Percentiles rank a stretch among this genome's conserved stretches.
phyloP scores from a whole-genome alignment of 1,139 yeast species.

The Entelexis sorbosivorans region DNA sequence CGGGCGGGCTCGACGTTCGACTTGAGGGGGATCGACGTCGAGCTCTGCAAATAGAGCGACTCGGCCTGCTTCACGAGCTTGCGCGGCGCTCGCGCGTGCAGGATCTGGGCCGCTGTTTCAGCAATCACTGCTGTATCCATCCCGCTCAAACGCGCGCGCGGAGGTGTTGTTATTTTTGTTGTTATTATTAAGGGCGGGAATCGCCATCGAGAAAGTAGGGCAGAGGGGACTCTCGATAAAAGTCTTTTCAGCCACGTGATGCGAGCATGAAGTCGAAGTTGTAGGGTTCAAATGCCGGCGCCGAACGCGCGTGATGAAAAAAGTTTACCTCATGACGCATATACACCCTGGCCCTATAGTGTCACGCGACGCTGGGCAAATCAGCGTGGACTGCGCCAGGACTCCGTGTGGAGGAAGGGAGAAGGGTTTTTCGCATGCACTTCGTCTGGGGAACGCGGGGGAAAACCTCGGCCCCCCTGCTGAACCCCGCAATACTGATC shows the following conservation, averaged over 20 bases:
- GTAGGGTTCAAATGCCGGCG: too few species aligned
- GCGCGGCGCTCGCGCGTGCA: constrained; percentile 15
- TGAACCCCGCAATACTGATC: not conserved
- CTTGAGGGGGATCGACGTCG: constrained; percentile 22
- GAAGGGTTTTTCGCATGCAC: not conserved
- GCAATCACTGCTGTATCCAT: constrained; percentile 16
- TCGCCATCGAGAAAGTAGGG: too few species aligned
- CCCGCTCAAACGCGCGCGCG: too few species aligned
- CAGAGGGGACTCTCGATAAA: too few species aligned
- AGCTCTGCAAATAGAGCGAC: constrained; percentile 16
- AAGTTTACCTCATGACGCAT: too few species aligned
- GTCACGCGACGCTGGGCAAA: too few species aligned
- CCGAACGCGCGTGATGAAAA: too few species aligned
- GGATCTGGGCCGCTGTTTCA: constrained; percentile 5
- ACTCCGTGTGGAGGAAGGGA: not conserved
- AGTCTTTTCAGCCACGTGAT: too few species aligned
- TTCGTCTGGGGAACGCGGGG: not conserved
- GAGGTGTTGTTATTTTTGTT: not conserved
- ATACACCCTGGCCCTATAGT: too few species aligned
- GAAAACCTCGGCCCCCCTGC: not conserved
- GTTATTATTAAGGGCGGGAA: not conserved
- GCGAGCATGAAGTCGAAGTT: too few species aligned
- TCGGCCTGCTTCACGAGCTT: constrained; percentile 11
- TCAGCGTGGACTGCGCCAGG: not conserved
- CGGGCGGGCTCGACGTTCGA: constrained; percentile 31